Percentiles rank a stretch among this genome's conserved stretches.
Conservation (phyloP, 1,139 yeast genomes). For the Yamadazyma sp. region DNA sequence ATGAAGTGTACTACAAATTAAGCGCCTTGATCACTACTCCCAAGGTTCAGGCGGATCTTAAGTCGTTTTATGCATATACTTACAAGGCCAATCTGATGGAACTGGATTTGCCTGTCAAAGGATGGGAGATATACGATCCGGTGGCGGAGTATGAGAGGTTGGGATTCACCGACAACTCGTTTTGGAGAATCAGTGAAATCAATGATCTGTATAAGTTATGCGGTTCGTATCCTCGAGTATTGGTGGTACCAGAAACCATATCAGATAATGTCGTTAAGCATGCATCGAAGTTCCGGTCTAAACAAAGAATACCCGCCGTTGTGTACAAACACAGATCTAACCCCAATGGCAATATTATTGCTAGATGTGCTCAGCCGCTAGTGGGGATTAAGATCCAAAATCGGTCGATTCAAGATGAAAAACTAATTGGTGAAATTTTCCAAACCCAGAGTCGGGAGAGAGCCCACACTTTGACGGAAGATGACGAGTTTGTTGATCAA, state of each 20-base stretch:
- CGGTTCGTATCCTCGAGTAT: slow-evolving; percentile 67
- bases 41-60: slow-evolving; percentile 33
- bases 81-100: slow-evolving; percentile 62
- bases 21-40: slow-evolving; percentile 55
- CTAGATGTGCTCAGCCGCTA: slow-evolving; percentile 90
- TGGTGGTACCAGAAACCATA: slow-evolving; percentile 71
- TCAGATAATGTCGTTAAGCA: slow-evolving; percentile 82
- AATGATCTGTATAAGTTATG: slow-evolving; percentile 70
- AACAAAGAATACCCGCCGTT: slow-evolving; percentile 78
- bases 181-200: slow-evolving; percentile 71
- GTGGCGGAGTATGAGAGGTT: slow-evolving; percentile 66
- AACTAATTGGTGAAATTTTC: slow-evolving; percentile 71
- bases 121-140: slow-evolving; percentile 75
- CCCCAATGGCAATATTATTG: slow-evolving; percentile 73
- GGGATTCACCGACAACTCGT: slow-evolving; percentile 35
- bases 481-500: slow-evolving; percentile 28
- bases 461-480: slow-evolving; percentile 7
- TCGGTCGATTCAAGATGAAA: slow-evolving; percentile 90
- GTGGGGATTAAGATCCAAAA: slow-evolving; percentile 82
- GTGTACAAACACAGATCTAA: slow-evolving; percentile 65
- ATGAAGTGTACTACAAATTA: slow-evolving; percentile 71
- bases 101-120: slow-evolving; percentile 52
- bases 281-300: slow-evolving; percentile 84
- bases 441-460: slow-evolving; percentile 41
- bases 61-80: slow-evolving; percentile 48